Evolutionary conservation across 306 rosid species (phyloP), one percentile per base, ranked within the genome.

Genomic region (Purshia tridentata): DNA sequence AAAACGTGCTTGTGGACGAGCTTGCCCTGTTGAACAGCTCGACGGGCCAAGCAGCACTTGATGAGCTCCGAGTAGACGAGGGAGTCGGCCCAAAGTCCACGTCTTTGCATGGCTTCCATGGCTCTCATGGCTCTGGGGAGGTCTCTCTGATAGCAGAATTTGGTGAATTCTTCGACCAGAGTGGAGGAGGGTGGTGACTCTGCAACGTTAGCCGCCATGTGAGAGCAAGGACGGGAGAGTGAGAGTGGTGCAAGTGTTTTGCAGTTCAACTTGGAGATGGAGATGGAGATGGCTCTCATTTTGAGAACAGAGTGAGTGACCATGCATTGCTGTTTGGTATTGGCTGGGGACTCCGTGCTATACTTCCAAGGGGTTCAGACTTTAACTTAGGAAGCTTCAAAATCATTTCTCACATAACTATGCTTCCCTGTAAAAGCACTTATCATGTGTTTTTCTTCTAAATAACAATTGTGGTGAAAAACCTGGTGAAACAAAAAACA

Each of bases 11-110:
- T 73, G 54, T 91, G 96, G 57, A 93, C 84, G 19, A 83, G 86
- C 68, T 80, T 88, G 0, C 94, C 97, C 71, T 89, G 91, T 14
- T 77, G 77, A 64, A 89, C 78, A 15, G 88, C 92, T 44, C 82
- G 57, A 7, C 75, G 86, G 83, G 83, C 86, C 78, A 93, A 48
- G 72, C 97, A 93, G 73, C 98, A 87, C 83, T 89, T 93, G 75
- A 93, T 81, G 61, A 93, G 94, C 82, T 91, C 89, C 12, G 88
- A 77, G 75, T 91, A 93, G 22, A 91, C 84, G 67, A 91, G 67
- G 4, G 89, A 83, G 72, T 91, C 85, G 0, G 96, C 96, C 64
- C 77, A 69, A 42, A 89, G 60, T 15, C 83, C 79, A 37, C 74
- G 77, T 51, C 70, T 84, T 74, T 88, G 86, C 91, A 93, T 89